Evolutionary conservation across 306 rosid genomes (phyloP), one percentile per base, ranked within the genome.

Genomic region (Hippophae rhamnoides): DNA sequence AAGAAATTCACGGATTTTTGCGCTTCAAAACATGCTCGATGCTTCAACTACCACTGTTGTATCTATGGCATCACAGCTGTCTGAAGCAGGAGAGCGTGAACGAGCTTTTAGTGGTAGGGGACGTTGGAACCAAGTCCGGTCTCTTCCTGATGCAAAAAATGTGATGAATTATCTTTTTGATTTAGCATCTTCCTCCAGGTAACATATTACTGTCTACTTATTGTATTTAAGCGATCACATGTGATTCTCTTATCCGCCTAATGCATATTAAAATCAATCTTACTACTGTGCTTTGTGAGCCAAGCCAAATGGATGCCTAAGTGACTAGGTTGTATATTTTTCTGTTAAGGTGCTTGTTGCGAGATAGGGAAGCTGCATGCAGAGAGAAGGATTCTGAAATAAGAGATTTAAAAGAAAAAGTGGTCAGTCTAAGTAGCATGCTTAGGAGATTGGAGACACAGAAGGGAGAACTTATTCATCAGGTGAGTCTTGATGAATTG

Each of bases 11-110:
- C 81, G 99, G 72, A 80, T 92, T 63, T 84, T 61, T 78, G 95
- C 95, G 13, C 95, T 93, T 9, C 95, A 93, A 80, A 88, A 78
- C 62, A 93, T 93, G 99, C 89, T 88, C 57, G 66, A 84, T 31
- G 60, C 95, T 62, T 71, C 99, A 67, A 88, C 99, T 52, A 75
- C 88, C 71, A 78, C 90, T 65, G 48, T 88, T 49, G 90, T 88
- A 43, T 80, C 95, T 6, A 93, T 88, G 99, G 95, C 97, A 55
- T 93, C 97, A 47, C 99, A 93, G 49, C 73, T 93, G 61, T 93
- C 99, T 8, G 99, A 86, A 72, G 99, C 97, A 52, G 99, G 82
- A 76, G 99, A 93, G 78, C 84, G 93, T 3, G 99, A 84, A 54
- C 81, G 99, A 7, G 74, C 78, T 72, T 89, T 93, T 54, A 76